Base-by-base conservation (phyloP, 352 stramenopile species). In the Phytophthora palmivora region DNA sequence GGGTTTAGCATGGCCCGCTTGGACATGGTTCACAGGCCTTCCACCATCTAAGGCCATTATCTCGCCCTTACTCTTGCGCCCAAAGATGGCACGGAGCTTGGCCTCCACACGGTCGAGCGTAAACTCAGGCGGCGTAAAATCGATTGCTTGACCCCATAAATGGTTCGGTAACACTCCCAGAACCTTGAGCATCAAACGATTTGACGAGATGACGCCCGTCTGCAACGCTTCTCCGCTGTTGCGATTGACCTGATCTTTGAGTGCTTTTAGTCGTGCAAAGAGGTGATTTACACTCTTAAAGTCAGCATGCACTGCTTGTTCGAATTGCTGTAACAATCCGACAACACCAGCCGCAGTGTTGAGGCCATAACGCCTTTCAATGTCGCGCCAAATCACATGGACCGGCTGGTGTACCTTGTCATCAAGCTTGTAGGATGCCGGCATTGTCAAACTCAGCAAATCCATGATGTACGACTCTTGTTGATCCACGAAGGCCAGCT, bases 401-500 rank as follows among this genome's bases (percentile, higher is more conserved):
- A 50, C 34, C 2, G 34, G 26, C 26, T 33, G n/a, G 10, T 38
- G 6, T n/a, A 47, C 39, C 14, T 43, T 44, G 12, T 28, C 14
- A 4, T 44, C 34, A 2, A 26, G 2, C n/a, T 58, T 58, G 50
- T 39, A 58, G 28, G 18, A 21, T 4, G 6, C 28, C 5, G 19
- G 55, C 14, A 38, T 28, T 0, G 44, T 63, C 22, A 18, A 6
- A 16, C 11, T 57, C 0, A 63, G 18, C 18, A 63, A 22, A 24
- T 43, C 12, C 22, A 53, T 66, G 57, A 66, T 54, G 39, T 49
- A 48, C 5, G 21, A 34, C 19, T 33, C 45, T 9, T 64, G 15
- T 0, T 51, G 14, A 4, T 36, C 6, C 14, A 57, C 4, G 12
- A 63, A 57, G 1, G 37, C 55, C 19, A 19, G 22, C 14, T 63